Base-by-base conservation (phyloP, 139 green algal species). In the Eudorina sp. region DNA sequence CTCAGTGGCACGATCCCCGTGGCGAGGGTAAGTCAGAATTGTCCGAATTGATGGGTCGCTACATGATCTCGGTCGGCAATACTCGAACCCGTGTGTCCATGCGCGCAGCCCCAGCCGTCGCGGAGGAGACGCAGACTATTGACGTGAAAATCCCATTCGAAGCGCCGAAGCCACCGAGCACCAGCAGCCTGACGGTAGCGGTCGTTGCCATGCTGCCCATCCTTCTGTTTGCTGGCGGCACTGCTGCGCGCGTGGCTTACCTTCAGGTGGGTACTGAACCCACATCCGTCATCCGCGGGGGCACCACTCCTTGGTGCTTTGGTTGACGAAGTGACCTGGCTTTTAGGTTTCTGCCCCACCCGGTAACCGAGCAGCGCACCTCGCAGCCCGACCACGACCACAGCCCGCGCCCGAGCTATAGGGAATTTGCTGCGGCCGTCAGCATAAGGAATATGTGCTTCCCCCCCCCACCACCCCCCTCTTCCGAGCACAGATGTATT, bases 131-230 rank as follows among this genome's bases (percentile, higher is more conserved):
- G 23, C 16, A 86, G 19, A 77, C n/a, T 11, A 64, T 77, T 34
- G 60, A 76, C 27, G 76, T 76, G 27, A 60, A 77, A 38, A 46
- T 76, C 36, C 60, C 60, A 16, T 11, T 77, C 13, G 43, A 45
- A 16, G 58, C 60, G 0, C 41, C 77, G 2, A 70, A 72, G 53
- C n/a, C n/a, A n/a, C n/a, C 62, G 4, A 79, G 66, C 18, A 31
- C 8, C 31, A 53, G 45, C 62, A 69, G 45, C 31, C 19, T 88
- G 11, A 88, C 82, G 3, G 23, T 79, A 5, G 64, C 64, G 14
- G 2, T 90, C 21, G 86, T 90, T 4, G 66, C 86, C 4, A 87
- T 87, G 38, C 34, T 92, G 1, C 89, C 89, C 23, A 41, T 92
- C 7, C 53, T 92, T 0, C 36, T 89, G 1, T 66, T 92, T 23